phyloP scores from a whole-genome alignment of 139 green algal species.

The Coelastrella sp. region DNA sequence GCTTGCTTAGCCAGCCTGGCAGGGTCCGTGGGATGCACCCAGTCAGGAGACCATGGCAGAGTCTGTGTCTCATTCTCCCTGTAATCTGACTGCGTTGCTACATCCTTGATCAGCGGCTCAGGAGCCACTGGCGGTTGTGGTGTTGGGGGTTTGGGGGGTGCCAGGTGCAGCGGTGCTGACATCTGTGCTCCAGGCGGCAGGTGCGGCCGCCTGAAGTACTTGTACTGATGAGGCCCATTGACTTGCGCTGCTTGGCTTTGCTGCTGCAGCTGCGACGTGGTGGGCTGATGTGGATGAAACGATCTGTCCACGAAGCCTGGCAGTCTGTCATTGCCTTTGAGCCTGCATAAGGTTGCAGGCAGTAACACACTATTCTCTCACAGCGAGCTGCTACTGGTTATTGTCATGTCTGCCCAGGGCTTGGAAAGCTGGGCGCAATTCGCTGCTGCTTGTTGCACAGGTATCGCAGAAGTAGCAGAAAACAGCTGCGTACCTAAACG shows the following conservation, averaged over 20 bases:
- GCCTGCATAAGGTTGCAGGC: conserved; percentile 51
- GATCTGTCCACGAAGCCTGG: conserved; percentile 71
- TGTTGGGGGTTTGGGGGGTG: conserved; percentile 15
- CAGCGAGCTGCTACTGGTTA: too few relatives aligned
- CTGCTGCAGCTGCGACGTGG: conserved; percentile 10
- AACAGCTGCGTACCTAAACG: conserved; percentile 63
- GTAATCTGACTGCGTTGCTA: conserved; percentile 84
- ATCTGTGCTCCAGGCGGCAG: conserved; percentile 36
- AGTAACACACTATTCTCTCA: too few relatives aligned
- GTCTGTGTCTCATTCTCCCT: conserved; percentile 86
- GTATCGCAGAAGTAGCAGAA: too few relatives aligned
- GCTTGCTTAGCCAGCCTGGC: conserved; percentile 66
- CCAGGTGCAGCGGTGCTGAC: conserved; percentile 1
- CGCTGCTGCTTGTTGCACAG: too few relatives aligned
- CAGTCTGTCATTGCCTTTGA: conserved; percentile 73
- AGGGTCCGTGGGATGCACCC: conserved; percentile 60
- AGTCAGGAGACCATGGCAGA: conserved; percentile 74
- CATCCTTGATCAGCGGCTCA: conserved; percentile 49
- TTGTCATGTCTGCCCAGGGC: too few relatives aligned
- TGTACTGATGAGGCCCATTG: conserved; percentile 62
- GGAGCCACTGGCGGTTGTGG: conserved; percentile 43
- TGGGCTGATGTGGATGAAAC: conserved; percentile 50
- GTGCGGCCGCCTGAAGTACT: conserved; percentile 66
- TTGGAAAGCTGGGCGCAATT: too few relatives aligned
- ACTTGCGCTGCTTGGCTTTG: conserved; percentile 49